Percentiles rank a stretch among this genome's conserved stretches.
phyloP scores from a whole-genome alignment of 768 basidiomycete genomes.

The Porpolomopsis calyptriformis region DNA sequence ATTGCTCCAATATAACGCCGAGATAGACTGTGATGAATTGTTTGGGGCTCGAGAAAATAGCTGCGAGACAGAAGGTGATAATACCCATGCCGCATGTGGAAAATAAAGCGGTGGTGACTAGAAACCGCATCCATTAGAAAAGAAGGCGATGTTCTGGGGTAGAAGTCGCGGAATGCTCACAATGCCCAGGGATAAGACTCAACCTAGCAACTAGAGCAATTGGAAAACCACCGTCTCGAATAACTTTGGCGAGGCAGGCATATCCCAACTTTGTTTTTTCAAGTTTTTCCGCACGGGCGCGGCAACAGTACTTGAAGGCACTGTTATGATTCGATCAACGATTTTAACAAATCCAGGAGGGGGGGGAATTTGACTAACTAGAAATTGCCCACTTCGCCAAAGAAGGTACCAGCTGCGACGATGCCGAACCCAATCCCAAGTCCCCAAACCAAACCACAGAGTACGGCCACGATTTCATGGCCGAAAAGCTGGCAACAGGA shows the following conservation, averaged over 20 bases:
- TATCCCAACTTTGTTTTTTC: constrained; percentile 50
- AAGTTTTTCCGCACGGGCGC: constrained; percentile 62
- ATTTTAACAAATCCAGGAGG: background rate
- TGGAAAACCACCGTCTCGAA: constrained; percentile 83
- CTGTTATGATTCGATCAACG: constrained; percentile 22
- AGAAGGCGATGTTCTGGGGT: constrained; percentile 5
- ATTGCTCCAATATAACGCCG: constrained; percentile 64
- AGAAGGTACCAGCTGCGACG: constrained; percentile 69
- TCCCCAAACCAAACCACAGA: constrained; percentile 89
- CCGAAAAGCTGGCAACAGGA: constrained; percentile 56
- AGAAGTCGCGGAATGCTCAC: constrained; percentile 31
- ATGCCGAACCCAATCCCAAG: constrained; percentile 81
- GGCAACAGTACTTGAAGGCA: constrained; percentile 76
- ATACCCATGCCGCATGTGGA: constrained; percentile 84
- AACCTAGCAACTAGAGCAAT: constrained; percentile 68
- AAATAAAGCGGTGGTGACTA: constrained; percentile 83
- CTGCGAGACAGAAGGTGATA: constrained; percentile 65
- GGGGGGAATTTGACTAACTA: constrained; percentile 42
- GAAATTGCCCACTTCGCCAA: constrained; percentile 83
- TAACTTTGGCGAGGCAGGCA: constrained; percentile 52
- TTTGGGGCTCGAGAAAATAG: constrained; percentile 77
- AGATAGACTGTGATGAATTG: constrained; percentile 90
- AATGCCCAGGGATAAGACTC: constrained; percentile 81
- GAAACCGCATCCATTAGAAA: background rate
- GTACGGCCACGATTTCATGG: constrained; percentile 81